Evolutionary conservation across 2,329 filamentous ascomycete genomes (phyloP).

Genomic region (Phialophora expanda): DNA sequence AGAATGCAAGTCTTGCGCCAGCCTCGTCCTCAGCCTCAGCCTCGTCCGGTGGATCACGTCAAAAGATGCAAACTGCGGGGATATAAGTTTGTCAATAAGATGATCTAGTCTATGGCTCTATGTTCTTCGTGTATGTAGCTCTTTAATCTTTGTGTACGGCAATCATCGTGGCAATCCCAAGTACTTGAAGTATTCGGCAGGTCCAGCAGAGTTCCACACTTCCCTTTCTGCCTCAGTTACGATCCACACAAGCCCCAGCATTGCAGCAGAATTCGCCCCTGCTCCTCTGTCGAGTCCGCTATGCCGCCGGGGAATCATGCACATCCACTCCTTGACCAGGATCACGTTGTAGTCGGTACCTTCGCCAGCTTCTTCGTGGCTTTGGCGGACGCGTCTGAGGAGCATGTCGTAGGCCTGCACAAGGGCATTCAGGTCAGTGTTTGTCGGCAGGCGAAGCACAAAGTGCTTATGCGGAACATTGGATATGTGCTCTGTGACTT

Average conservation of each 20-base stretch:
- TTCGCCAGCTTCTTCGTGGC: slow-evolving; percentile 30
- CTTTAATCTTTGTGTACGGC: not conserved
- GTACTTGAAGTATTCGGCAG: slow-evolving; percentile 34
- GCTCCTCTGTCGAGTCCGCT: slow-evolving; percentile 34
- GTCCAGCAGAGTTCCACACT: slow-evolving; percentile 36
- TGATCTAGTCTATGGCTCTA: not conserved
- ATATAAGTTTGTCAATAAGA: not conserved
- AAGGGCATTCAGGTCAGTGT: slow-evolving; percentile 23
- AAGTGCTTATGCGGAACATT: slow-evolving; percentile 41
- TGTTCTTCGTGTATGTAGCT: not conserved
- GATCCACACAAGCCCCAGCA: slow-evolving; percentile 40
- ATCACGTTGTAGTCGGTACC: slow-evolving; percentile 42
- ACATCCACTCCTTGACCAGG: slow-evolving; percentile 42
- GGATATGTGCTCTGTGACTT: slow-evolving; percentile 33
- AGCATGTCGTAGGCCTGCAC: slow-evolving; percentile 36
- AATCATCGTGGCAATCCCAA: slow-evolving; percentile 35
- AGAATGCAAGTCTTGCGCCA: not conserved
- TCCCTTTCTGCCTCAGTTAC: slow-evolving; percentile 35
- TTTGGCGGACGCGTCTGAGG: slow-evolving; percentile 35
- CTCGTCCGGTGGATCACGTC: not conserved
- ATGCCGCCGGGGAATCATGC: slow-evolving; percentile 33
- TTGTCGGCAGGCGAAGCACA: slow-evolving; percentile 39
- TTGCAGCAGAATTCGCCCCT: slow-evolving; percentile 39
- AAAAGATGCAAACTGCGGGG: not conserved
- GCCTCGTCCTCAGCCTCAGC: not conserved